Evolutionary conservation across 83 land plant species (phyloP).

Genomic region (Isoetes engelmannii): DNA sequence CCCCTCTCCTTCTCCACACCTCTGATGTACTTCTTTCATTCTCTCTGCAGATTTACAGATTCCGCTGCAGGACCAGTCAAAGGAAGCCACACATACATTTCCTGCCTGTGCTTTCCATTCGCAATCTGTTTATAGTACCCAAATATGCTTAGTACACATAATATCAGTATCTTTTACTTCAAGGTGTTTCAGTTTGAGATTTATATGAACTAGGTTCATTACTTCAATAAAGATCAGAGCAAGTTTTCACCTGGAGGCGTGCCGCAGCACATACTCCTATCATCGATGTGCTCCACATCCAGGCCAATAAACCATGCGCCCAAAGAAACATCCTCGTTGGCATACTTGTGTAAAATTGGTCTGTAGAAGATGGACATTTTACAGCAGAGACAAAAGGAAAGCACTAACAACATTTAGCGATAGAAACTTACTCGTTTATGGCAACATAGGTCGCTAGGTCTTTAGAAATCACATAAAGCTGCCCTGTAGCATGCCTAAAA

Average conservation of each 20-base stretch:
- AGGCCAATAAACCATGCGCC: conserved; percentile 26
- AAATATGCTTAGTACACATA: too few relatives aligned
- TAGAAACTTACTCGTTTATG: conserved; percentile 3
- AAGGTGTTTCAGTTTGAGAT: too few relatives aligned
- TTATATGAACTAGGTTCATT: too few relatives aligned
- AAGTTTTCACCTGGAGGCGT: too few relatives aligned
- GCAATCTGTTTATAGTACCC: too few relatives aligned
- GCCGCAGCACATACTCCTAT: conserved; percentile 30
- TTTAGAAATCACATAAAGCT: conserved; percentile 49
- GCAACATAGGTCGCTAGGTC: conserved; percentile 27
- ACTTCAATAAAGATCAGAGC: too few relatives aligned
- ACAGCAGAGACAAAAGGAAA: not conserved
- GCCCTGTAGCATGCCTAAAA: conserved; percentile 61
- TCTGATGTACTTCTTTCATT: conserved; percentile 18
- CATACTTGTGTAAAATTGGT: conserved; percentile 16
- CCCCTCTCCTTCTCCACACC: conserved; percentile 25
- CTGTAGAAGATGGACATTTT: too few relatives aligned
- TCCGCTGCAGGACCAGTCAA: conserved; percentile 26
- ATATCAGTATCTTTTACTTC: too few relatives aligned
- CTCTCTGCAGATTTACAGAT: conserved; percentile 24
- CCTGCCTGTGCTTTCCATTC: conserved; percentile 29
- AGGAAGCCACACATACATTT: conserved; percentile 25
- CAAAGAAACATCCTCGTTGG: conserved; percentile 25
- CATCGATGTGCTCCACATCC: conserved; percentile 29
- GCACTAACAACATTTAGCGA: not conserved